Evolutionary conservation across 2,329 filamentous ascomycete genomes (phyloP), one percentile per base, ranked within the genome.

Genomic region (Gnomoniopsis smithogilvyi): DNA sequence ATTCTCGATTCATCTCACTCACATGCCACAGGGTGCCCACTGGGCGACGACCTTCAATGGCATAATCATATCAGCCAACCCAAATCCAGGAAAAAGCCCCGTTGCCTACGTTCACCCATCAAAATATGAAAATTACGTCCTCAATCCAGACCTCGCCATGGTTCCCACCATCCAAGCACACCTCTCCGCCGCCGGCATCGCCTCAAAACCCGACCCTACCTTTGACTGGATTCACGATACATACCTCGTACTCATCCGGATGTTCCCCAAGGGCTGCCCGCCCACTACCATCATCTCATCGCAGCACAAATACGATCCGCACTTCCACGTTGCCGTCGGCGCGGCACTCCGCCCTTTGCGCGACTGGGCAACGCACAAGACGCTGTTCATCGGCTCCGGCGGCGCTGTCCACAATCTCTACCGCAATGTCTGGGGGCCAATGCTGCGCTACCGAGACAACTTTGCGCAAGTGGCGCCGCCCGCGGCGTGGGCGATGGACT

Each of bases 141-240:
- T 89, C 21, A 79, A 79, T 47, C 80, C 86, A 0, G 86, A 90
- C 69, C 73, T 89, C 2, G 66, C 71, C 4, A 83, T 77, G 11
- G 79, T 77, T 0, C 69, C 79, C 19, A 72, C 74, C 10, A 82
- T 81, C 66, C 76, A 87, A 49, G 64, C 70, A 0, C 72, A 84
- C 54, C 76, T 89, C 2, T 64, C 70, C 4, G 67, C 68, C 2
- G 76, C 77, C 1, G 85, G 85, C 10, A 82, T 89, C 70, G 74
- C 82, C 36, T 83, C 78, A 1, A 67, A 70, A 3, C 72, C 69
- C 1, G 85, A 89, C 66, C 65, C 76, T 0, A 75, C 67, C 0
- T 90, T 90, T 63, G 83, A 89, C 67, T 90, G 86, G 87, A 89
- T 90, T 67, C 86, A 90, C 74, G 87, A 90, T 70, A 88, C 84